Base-by-base conservation (phyloP, 495 filamentous ascomycete genomes). In the Apodospora peruviana region DNA sequence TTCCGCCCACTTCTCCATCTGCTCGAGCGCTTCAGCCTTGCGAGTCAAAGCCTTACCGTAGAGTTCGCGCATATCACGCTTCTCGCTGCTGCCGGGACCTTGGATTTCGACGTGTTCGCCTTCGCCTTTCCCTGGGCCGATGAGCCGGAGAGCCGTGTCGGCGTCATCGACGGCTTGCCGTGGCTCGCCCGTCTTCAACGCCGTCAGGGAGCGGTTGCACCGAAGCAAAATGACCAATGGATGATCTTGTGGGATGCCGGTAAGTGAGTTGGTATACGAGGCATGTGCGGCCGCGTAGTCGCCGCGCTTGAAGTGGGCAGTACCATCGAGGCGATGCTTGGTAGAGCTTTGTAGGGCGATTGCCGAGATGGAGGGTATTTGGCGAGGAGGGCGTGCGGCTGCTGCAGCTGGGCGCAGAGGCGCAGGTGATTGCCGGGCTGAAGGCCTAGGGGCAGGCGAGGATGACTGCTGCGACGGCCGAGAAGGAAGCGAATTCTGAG, bases 11-110 rank as follows among this genome's bases (percentile, higher is more conserved):
- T 86, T 86, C 70, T 98, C 93, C 60, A 98, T 83, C 57, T 96
- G 87, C 68, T 98, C 93, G 23, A 97, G 75, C 2, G 87, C 91
- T 65, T 97, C 94, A 12, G 94, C 93, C 72, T 96, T 96, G 47
- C 94, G 85, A 65, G 84, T 90, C 36, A 96, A 73, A 0, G 90
- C 91, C 66, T 96, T 97, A 41, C 87, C 88, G 65, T 83, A 97
- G 60, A 95, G 88, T 34, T 91, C 88, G 39, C 78, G 84, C 91
- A 98, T 96, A 37, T 88, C 84, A 50, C 95, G 94, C 22, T 77
- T 74, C 16, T 84, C 76, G 49, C 84, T 80, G 16, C 76, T 75
- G 17, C 56, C 63, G 2, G n/a, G n/a, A n/a, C 65, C 60, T 21
- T 66, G 61, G 2, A 93, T 72, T 22, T 86, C 78, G 44, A 98